Evolutionary conservation across 2,329 filamentous ascomycete genomes (phyloP).

Genomic region (Dactylonectria macrodidyma): DNA sequence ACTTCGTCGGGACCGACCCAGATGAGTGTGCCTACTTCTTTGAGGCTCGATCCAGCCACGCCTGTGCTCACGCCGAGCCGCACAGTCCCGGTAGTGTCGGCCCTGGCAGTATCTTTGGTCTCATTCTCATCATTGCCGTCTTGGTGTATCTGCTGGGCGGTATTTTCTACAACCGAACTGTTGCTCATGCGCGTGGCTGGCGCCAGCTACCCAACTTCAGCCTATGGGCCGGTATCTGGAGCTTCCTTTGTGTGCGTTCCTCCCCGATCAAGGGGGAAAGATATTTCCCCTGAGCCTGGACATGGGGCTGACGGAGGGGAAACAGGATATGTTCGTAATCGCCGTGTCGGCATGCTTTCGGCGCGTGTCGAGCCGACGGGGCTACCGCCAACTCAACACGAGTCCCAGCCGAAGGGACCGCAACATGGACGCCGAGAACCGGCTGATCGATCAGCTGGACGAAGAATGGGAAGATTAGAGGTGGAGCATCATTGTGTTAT

Average conservation of each 20-base stretch:
- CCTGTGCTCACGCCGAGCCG: slow-evolving; percentile 78
- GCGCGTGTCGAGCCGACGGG: slow-evolving; percentile 74
- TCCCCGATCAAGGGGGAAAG: slow-evolving; percentile 49
- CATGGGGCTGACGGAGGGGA: slow-evolving; percentile 45
- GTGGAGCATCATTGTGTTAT: slow-evolving; percentile 24
- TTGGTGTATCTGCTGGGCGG: slow-evolving; percentile 93
- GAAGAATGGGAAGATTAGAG: slow-evolving; percentile 92
- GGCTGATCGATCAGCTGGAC: slow-evolving; percentile 94
- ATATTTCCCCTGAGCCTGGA: slow-evolving; percentile 46
- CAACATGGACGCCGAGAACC: slow-evolving; percentile 86
- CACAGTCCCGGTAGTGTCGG: slow-evolving; percentile 81
- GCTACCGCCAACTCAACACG: slow-evolving; percentile 76
- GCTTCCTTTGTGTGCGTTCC: slow-evolving; percentile 78
- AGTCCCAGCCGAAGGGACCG: slow-evolving; percentile 65
- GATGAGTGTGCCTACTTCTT: slow-evolving; percentile 98
- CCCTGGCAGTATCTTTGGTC: slow-evolving; percentile 85
- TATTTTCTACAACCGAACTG: slow-evolving; percentile 94
- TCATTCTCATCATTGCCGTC: slow-evolving; percentile 84
- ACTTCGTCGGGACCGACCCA: slow-evolving; percentile 86
- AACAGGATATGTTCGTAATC: slow-evolving; percentile 77
- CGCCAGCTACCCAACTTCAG: slow-evolving; percentile 94
- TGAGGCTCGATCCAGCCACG: slow-evolving; percentile 88
- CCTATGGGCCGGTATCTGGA: slow-evolving; percentile 90
- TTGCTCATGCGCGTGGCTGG: slow-evolving; percentile 96
- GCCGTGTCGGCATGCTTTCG: slow-evolving; percentile 78